Percentiles rank a stretch among this genome's conserved stretches.
phyloP scores from a whole-genome alignment of 768 basidiomycete genomes.

The Suillus decipiens region DNA sequence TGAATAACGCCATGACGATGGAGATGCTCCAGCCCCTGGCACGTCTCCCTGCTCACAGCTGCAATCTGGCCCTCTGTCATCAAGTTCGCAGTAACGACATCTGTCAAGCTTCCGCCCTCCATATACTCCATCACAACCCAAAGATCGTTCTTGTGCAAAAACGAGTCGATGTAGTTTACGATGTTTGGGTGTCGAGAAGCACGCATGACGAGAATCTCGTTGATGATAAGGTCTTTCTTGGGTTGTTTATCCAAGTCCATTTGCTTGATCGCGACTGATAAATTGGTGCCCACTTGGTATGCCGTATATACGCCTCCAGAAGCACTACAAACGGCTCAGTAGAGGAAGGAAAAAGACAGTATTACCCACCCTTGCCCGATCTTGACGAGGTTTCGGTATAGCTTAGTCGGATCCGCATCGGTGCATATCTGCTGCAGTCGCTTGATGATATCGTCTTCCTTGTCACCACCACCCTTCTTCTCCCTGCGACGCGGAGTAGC shows the following conservation, averaged over 20 bases:
- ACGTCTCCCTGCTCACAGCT: constrained; percentile 90
- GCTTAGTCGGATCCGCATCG: constrained; percentile 92
- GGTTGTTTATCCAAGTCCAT: constrained; percentile 99
- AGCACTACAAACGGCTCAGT: constrained; percentile 53
- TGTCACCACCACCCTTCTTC: constrained; percentile 60
- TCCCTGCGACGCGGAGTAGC: constrained; percentile 85
- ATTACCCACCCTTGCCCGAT: constrained; percentile 91
- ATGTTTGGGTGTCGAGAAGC: constrained; percentile 97
- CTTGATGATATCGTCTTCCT: constrained; percentile 87
- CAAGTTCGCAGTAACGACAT: constrained; percentile 85
- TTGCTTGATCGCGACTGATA: constrained; percentile 97
- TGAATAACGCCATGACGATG: constrained; percentile 98
- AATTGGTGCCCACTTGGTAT: constrained; percentile 93
- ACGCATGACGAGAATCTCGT: constrained; percentile 99
- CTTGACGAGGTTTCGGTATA: constrained; percentile 92
- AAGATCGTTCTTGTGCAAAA: constrained; percentile 95
- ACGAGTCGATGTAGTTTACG: constrained; percentile 99
- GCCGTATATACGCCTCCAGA: constrained; percentile 98
- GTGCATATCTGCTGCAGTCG: constrained; percentile 94
- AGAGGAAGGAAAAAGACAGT: background rate
- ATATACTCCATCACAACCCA: constrained; percentile 99
- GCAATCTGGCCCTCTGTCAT: constrained; percentile 99
- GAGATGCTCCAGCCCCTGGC: constrained; percentile 91
- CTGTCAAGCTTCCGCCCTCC: constrained; percentile 94
- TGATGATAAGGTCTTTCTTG: constrained; percentile 99